A percentile compares a stretch with the other conserved stretches of the same genome.
These are phyloP conservation scores for Apiotrichum laibachii DNA, from an alignment of 1,284 basidiomycete species.

Conservation along the genomic window DNA sequence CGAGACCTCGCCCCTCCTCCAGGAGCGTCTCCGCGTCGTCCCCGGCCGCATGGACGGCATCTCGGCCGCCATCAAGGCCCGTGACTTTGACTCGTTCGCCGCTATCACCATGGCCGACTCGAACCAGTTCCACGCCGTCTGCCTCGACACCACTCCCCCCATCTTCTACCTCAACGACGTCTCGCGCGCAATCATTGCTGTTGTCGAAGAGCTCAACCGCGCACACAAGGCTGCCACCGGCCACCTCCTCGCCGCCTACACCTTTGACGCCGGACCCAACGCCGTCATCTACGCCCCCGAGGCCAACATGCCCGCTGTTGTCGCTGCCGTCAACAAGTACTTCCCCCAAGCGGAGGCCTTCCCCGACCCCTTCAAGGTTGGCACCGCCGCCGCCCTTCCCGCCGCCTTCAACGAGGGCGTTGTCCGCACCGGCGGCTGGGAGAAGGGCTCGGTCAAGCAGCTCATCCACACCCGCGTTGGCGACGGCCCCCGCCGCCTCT, in stretches of 20 bases:
- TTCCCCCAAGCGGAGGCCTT: conserved; percentile 77
- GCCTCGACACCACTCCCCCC: conserved; percentile 92
- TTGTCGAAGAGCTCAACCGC: conserved; percentile 94
- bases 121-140: conserved; percentile 98
- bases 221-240: conserved; percentile 63
- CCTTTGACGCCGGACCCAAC: conserved; percentile 97
- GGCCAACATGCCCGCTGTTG: conserved; percentile 72
- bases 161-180: conserved; percentile 99
- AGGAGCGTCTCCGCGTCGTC: conserved; percentile 88
- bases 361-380: conserved; percentile 65
- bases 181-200: conserved; percentile 74
- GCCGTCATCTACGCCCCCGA: conserved; percentile 92
- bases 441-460: conserved; percentile 72
- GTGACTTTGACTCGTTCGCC: conserved; percentile 87
- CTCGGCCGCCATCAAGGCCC: conserved; percentile 69
- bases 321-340: conserved; percentile 70
- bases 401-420: conserved; percentile 75
- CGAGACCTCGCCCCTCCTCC: conserved; percentile 81
- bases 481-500: conserved; percentile 70
- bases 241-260: conserved; percentile 85
- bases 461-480: conserved; percentile 90
- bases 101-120: conserved; percentile 93
- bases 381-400: conserved; percentile 52
- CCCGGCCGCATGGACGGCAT: conserved; percentile 83
- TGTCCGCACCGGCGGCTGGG: conserved; percentile 61